A percentile compares a stretch with the other conserved stretches of the same genome.
Conservation (phyloP, 202 grass and related monocot genomes). For the Eragrostis tef region DNA sequence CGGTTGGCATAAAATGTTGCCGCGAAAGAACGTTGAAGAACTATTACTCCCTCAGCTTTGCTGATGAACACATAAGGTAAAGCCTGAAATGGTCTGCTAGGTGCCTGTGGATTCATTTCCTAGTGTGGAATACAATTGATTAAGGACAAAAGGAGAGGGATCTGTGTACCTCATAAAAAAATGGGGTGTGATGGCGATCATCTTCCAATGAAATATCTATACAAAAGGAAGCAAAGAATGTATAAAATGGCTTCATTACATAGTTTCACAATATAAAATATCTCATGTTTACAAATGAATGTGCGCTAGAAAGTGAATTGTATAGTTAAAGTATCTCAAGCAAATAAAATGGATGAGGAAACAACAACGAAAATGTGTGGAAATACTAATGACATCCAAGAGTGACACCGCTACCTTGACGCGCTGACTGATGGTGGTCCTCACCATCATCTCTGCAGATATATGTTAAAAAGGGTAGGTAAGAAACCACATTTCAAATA, state of each 20-base stretch:
- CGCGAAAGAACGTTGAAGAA: neutral
- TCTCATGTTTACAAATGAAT: conserved; percentile 5
- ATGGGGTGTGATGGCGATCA: conserved; percentile 28
- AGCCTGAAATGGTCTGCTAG: neutral
- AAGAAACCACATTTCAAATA: conserved; percentile 45
- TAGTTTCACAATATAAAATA: neutral
- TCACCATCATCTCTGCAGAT: conserved; percentile 62
- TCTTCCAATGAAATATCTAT: conserved; percentile 56
- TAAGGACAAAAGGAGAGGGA: conserved; percentile 8
- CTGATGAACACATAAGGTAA: neutral
- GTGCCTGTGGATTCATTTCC: neutral
- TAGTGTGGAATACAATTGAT: neutral
- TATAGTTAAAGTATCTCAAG: conserved; percentile 29
- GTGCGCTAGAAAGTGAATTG: neutral
- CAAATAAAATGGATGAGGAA: too few relatives aligned
- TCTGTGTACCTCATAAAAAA: conserved; percentile 50
- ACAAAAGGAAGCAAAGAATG: conserved; percentile 29
- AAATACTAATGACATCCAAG: neutral
- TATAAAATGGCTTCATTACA: conserved; percentile 23
- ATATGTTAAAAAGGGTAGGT: conserved; percentile 34
- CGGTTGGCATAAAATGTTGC: neutral
- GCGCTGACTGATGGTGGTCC: conserved; percentile 55
- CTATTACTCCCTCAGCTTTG: neutral
- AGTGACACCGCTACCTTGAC: conserved; percentile 57
- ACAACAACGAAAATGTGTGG: too few relatives aligned